Evolutionary conservation across 2,329 filamentous ascomycete species (phyloP), one percentile per base, ranked within the genome.

Genomic region (Colletotrichum sp.): DNA sequence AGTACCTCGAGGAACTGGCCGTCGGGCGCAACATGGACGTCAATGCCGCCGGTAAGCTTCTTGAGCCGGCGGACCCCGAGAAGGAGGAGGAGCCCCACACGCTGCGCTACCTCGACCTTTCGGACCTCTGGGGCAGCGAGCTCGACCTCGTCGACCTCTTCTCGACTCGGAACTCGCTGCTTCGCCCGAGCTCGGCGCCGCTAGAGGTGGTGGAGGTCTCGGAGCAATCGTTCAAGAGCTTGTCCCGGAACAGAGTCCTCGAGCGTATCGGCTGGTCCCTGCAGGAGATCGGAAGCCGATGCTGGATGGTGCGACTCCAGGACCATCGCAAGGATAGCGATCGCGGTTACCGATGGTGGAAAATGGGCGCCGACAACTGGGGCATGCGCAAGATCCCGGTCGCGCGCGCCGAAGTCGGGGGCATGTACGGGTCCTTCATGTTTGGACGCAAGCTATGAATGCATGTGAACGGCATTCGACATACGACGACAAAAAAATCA

Each of bases 381-480:
- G 95, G 95, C 48, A 96, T 96, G 92, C 90, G 94, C 77, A 97
- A 99, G 86, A 90, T 99, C 57, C 98, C 96, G n/a, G 93, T 99
- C 79, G 95, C 94, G 30, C 92, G 93, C 81, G 95, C 96, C 69
- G 96, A 99, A 84, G 94, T 99, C 30, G 97, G 98, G 80, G 95
- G 95, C 77, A 98, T 98, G 82, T 98, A 99, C 82, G 97, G 97
- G 26, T 90, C 87, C 28, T 92, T 90, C 80, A 92, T 92, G 91
- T 92, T 92, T 84, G 90, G 90, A 80, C 86, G 90, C 79, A 89
- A 90, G 81, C 83, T 92, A 72, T 92, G 83, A 86, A 52, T 64
- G 52, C 72, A 71, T 60, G 43, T 28, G 57, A 67, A 32, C 36
- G 71, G 68, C 36, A n/a, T 52, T 21, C 43, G 43, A 52, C 43